These are phyloP conservation scores for Arabidopsis thaliana DNA, from an alignment of 345 rosid species.

Conservation along the genomic window DNA sequence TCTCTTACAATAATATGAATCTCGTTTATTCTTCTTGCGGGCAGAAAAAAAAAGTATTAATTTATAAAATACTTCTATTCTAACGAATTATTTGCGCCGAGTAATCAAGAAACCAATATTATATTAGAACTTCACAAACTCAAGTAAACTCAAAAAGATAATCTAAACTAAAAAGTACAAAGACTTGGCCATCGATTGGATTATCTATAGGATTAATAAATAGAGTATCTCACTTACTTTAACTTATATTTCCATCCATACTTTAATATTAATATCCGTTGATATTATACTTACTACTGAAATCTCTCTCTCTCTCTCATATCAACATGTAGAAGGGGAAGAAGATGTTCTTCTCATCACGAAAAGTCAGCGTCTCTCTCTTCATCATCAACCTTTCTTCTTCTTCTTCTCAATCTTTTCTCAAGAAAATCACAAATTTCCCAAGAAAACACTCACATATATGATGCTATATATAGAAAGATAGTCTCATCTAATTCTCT, in stretches of 20 bases:
- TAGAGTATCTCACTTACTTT: constrained; percentile 34
- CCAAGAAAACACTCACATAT: constrained; percentile 33
- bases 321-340: constrained; percentile 40
- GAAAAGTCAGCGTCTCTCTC: constrained; percentile 86
- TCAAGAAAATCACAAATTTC: constrained; percentile 23
- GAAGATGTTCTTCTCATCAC: constrained; percentile 49
- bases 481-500: background rate
- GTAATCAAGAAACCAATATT: constrained; percentile 39
- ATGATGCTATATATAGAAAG: background rate
- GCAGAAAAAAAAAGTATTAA: background rate
- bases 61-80: background rate
- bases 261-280: constrained; percentile 7
- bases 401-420: constrained; percentile 29
- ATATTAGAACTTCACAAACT: constrained; percentile 42
- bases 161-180: constrained; percentile 41
- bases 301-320: constrained; percentile 14
- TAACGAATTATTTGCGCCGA: constrained; percentile 33
- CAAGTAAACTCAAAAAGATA: constrained; percentile 42
- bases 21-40: constrained; percentile 23
- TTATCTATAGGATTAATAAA: constrained; percentile 16
- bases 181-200: constrained; percentile 39
- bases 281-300: constrained; percentile 24
- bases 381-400: constrained; percentile 44
- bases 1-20: background rate
- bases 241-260: constrained; percentile 37